Evolutionary conservation across 495 filamentous ascomycete genomes (phyloP).

Genomic region (Penicillium fimorum): DNA sequence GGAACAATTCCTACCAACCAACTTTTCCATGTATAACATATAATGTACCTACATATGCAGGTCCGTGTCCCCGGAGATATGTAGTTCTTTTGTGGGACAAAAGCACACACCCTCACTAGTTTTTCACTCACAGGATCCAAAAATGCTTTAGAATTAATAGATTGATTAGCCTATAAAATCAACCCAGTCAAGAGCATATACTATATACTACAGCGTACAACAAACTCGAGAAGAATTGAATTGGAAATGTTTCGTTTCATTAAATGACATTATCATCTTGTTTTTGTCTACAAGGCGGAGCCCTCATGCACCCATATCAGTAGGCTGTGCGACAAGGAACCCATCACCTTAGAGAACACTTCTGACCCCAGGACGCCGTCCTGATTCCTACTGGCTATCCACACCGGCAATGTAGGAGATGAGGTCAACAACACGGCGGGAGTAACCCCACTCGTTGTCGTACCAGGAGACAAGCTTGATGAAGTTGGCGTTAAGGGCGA

Average conservation of each 20-base stretch:
- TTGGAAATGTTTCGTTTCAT: conserved; percentile 31
- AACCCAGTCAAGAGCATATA: no score
- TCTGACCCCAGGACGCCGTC: conserved; percentile 31
- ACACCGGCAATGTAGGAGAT: conserved; percentile 89
- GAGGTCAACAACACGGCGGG: conserved; percentile 96
- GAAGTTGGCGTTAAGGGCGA: conserved; percentile 96
- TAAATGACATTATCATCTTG: conserved; percentile 32
- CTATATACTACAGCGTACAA: not conserved
- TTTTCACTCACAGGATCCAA: not conserved
- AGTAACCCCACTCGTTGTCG: conserved; percentile 97
- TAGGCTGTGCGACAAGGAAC: conserved; percentile 14
- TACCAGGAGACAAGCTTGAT: conserved; percentile 99
- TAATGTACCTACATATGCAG: not conserved
- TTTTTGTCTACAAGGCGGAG: conserved; percentile 23
- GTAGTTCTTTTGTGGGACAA: not conserved
- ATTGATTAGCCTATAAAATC: no score
- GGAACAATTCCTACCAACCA: not conserved
- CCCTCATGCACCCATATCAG: conserved; percentile 4
- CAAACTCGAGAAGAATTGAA: conserved; percentile 12
- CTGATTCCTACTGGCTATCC: conserved; percentile 58
- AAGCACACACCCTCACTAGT: not conserved
- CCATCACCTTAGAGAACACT: conserved; percentile 37
- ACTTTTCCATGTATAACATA: not conserved
- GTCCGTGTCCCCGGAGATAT: not conserved
- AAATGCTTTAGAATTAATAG: no score